These are phyloP conservation scores for Narthecium ossifragum DNA, from an alignment of 106 monocot genomes.

Conservation along the genomic window DNA sequence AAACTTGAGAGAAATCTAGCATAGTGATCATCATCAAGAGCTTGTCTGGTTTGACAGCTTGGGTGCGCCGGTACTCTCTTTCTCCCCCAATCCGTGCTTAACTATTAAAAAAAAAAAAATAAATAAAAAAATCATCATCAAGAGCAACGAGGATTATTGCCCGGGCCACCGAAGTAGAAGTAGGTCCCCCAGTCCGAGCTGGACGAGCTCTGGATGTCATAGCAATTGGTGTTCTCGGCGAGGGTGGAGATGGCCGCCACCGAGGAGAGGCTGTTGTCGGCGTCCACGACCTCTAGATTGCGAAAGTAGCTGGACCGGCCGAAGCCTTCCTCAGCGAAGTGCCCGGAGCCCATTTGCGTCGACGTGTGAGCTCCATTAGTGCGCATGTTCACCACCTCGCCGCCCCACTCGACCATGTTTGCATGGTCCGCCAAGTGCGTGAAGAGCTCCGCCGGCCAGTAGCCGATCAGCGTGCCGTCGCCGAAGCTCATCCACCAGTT, in stretches of 20 bases:
- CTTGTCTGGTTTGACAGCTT: no score
- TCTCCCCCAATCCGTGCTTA: no score
- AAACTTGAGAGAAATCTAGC: no score
- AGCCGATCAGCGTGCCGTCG: slow-evolving; percentile 66
- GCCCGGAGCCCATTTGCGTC: slow-evolving; percentile 96
- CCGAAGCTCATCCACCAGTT: slow-evolving; percentile 99
- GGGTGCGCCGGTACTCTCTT: no score
- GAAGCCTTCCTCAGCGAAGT: slow-evolving; percentile 75
- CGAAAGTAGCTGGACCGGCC: slow-evolving; percentile 76
- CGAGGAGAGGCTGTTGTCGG: slow-evolving; percentile 74
- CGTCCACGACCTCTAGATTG: slow-evolving; percentile 81
- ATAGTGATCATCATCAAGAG: no score
- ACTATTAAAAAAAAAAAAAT: no score
- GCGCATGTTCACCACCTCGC: slow-evolving; percentile 83
- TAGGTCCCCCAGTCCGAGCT: slow-evolving; percentile 70
- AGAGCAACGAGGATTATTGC: slow-evolving; percentile 64
- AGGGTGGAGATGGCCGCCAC: slow-evolving; percentile 54
- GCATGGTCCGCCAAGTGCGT: slow-evolving; percentile 85
- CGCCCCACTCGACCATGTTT: slow-evolving; percentile 96
- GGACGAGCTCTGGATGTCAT: slow-evolving; percentile 64
- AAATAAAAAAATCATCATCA: slow-evolving; percentile 1
- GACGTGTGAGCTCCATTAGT: slow-evolving; percentile 63
- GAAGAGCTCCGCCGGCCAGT: slow-evolving; percentile 98
- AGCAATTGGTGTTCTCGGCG: slow-evolving; percentile 82
- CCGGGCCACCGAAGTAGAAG: slow-evolving; percentile 96